Evolutionary conservation across 2,329 filamentous ascomycete genomes (phyloP), one percentile per base, ranked within the genome.

Genomic region (Penicillium italicum): DNA sequence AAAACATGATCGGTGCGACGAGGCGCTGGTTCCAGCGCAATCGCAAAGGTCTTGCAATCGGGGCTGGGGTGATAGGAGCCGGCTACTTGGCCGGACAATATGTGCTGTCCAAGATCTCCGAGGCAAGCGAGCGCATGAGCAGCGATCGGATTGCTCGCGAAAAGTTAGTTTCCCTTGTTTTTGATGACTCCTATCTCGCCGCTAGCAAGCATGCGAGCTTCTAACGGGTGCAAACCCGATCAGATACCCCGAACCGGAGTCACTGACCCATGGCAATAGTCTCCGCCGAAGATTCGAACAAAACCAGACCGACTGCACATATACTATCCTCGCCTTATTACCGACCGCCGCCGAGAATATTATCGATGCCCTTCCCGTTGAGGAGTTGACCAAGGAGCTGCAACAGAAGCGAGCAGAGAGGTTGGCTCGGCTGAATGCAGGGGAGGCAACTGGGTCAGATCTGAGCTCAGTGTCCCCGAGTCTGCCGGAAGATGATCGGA

Each of bases 231-330:
- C 40, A 44, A 49, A 26, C 46, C 38, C 34, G 24, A 40, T n/a
- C 49, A 48, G 37, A 37, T 36, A 36, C 57, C 36, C 59, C 59
- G 47, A 59, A 55, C 43, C 16, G 34, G 36, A 50, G 26, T 57
- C 28, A 56, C 59, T 66, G 43, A 66, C 59, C 47, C 44, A 50
- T 50, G 16, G 28, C 24, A 45, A 50, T 67, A 97, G 93, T 75
- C 84, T 99, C 59, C 91, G 92, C 49, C 89, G 94, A 56, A 89
- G 94, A 69, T 99, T 99, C 77, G 91, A 97, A 74, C 94, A 99
- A 76, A 99, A 99, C 74, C 94, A 99, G 73, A 93, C 96, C 72
- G 94, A 99, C 76, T 99, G 94, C 77, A 97, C 93, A 45, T 97
- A 95, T 72, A 99, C 94, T 36, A 91, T 97, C 42, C 86, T 97